Conservation (phyloP, 768 basidiomycete genomes). For the Tephrocybe rancida region DNA sequence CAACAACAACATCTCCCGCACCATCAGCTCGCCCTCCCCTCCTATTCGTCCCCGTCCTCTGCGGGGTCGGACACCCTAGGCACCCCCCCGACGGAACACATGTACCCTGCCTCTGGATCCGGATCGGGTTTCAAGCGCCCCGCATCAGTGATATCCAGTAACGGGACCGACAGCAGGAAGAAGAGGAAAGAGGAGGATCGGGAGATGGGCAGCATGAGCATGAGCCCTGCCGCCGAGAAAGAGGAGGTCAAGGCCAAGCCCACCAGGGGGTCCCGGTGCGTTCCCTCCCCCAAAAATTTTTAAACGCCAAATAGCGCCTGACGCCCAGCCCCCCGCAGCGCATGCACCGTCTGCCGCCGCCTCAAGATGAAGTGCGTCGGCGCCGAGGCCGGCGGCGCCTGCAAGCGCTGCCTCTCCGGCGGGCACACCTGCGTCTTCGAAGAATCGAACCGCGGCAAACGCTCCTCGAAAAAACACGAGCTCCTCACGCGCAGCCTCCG, state of each 20-base stretch:
- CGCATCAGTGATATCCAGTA: conserved; percentile 49
- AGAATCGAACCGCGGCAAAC: conserved; percentile 94
- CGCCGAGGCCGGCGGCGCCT: conserved; percentile 88
- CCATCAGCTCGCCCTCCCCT: conserved; percentile 54
- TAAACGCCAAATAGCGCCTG: not conserved
- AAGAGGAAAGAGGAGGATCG: conserved; percentile 66
- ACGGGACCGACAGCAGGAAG: conserved; percentile 49
- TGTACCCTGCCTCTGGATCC: conserved; percentile 54
- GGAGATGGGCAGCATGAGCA: conserved; percentile 21
- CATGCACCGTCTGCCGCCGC: conserved; percentile 89
- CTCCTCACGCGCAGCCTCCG: conserved; percentile 77
- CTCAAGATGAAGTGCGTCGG: conserved; percentile 95
- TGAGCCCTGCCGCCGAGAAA: conserved; percentile 56
- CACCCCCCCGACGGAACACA: conserved; percentile 69
- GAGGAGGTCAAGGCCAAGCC: conserved; percentile 79
- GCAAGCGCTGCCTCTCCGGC: conserved; percentile 80
- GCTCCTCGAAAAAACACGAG: conserved; percentile 86
- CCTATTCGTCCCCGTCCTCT: conserved; percentile 78
- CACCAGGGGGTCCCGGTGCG: conserved; percentile 82
- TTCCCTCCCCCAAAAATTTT: not conserved
- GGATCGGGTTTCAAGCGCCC: conserved; percentile 63
- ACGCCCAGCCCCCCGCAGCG: conserved; percentile 48
- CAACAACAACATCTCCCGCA: not conserved
- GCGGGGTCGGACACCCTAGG: conserved; percentile 78
- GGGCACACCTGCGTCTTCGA: conserved; percentile 95